Evolutionary conservation across 192 early-diverging fungal genomes (phyloP).

Genomic region (Coemansia pectinata): DNA sequence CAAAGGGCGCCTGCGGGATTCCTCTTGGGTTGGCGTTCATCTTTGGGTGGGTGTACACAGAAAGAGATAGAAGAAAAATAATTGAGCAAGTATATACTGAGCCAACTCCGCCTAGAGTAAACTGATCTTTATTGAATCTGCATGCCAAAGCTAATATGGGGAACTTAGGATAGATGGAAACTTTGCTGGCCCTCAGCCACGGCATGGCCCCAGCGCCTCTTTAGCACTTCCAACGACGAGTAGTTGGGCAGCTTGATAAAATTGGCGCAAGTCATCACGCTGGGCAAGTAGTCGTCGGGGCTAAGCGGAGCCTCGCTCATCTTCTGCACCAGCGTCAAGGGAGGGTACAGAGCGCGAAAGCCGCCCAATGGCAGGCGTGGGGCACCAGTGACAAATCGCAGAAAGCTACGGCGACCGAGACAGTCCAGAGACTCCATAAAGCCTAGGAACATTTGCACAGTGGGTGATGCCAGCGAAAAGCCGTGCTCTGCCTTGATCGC

Average conservation of each 20-base stretch:
- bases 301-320: slow-evolving; percentile 61
- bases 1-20: slow-evolving; percentile 94
- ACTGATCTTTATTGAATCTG: too few species aligned
- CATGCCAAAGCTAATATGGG: not conserved
- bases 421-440: slow-evolving; percentile 68
- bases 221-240: slow-evolving; percentile 62
- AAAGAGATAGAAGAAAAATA: not conserved
- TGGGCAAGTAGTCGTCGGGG: slow-evolving; percentile 82
- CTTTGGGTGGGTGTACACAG: not conserved
- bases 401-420: slow-evolving; percentile 71
- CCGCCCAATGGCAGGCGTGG: slow-evolving; percentile 90
- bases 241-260: slow-evolving; percentile 94
- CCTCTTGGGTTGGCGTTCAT: slow-evolving; percentile 87
- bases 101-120: too few species aligned
- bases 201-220: slow-evolving; percentile 66
- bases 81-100: not conserved
- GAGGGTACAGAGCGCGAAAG: slow-evolving; percentile 76
- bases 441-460: slow-evolving; percentile 65
- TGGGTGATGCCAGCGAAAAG: slow-evolving; percentile 67
- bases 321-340: slow-evolving; percentile 88
- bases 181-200: slow-evolving; percentile 84
- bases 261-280: slow-evolving; percentile 96
- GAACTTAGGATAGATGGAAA: slow-evolving; percentile 64
- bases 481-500: slow-evolving; percentile 86
- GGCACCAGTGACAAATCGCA: slow-evolving; percentile 87